Evolutionary conservation across 1,284 basidiomycete genomes (phyloP), one percentile per base, ranked within the genome.

Genomic region (Omphalotus olearius): DNA sequence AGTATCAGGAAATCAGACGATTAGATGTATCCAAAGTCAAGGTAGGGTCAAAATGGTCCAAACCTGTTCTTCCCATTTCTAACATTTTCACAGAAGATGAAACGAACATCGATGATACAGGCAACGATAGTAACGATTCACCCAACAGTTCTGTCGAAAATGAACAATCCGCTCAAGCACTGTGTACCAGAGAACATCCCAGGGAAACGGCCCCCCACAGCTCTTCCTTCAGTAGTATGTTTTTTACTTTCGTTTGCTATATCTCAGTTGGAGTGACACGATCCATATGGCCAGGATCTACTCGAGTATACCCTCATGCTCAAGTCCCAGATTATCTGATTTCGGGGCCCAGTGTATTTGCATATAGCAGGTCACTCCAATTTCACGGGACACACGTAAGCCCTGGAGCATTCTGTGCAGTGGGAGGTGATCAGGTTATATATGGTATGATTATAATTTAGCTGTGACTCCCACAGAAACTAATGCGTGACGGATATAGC

Each of bases 331-430:
- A 23, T 11, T 35, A 37, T 20, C 17, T 6, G 16, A 30, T 38
- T 13, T 25, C 37, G 28, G 46, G 46, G 3, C 23, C 46, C 2
- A 47, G 36, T 30, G 11, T 47, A n/a, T 17, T 47, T 6, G 46
- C 36, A 2, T 47, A 11, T 20, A 10, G 35, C 40, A 28, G n/a
- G 28, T 36, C 23, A 7, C 26, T 47, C 23, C 4, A 16, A 13
- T 28, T 47, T 4, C 4, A 6, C 14, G 35, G 35, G 10, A 10
- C 33, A 25, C 25, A 14, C 1, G 33, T 25, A 10, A 4, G 26
- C 10, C 35, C 45, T 11, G 45, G 45, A 35, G 36, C 45, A 16
- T 47, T 47, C 33, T 39, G 37, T 40, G 46, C 37, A 14, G 46
- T 47, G 4, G 46, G 46, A 17, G 46, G 46, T 26, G 13, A 47